phyloP scores from a whole-genome alignment of 768 basidiomycete genomes.

The Agaricus blazei region DNA sequence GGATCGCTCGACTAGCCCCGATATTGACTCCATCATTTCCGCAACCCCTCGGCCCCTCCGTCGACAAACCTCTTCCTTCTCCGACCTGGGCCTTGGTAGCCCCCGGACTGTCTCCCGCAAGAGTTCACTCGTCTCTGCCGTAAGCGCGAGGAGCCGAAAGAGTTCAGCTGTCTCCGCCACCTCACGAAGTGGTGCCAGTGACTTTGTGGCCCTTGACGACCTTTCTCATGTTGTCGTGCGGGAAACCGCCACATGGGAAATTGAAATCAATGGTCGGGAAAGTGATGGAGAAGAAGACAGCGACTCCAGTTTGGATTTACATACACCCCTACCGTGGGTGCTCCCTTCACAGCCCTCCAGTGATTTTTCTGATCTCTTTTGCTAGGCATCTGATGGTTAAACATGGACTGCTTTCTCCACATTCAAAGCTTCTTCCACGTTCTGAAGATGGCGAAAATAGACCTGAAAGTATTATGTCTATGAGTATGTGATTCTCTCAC shows the following conservation, averaged over 20 bases:
- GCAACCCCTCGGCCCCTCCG: conserved; percentile 16
- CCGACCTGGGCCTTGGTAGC: conserved; percentile 1
- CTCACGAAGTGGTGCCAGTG: neutral
- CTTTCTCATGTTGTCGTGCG: neutral
- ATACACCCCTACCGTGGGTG: conserved; percentile 65
- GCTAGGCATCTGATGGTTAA: conserved; percentile 59
- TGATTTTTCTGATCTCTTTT: neutral
- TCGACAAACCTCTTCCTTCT: conserved; percentile 1
- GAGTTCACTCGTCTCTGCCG: conserved; percentile 6
- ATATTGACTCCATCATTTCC: conserved; percentile 20
- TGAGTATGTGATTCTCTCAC: conserved; percentile 19
- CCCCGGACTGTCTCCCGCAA: neutral
- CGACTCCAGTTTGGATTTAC: conserved; percentile 63
- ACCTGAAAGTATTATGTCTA: conserved; percentile 30
- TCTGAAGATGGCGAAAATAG: conserved; percentile 18
- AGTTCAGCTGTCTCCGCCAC: neutral
- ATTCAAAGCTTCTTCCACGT: conserved; percentile 53
- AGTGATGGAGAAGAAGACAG: conserved; percentile 12
- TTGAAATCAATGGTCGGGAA: conserved; percentile 12
- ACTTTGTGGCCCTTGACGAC: neutral
- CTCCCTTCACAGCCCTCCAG: conserved; percentile 1
- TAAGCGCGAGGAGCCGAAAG: conserved; percentile 11
- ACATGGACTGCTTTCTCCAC: conserved; percentile 61
- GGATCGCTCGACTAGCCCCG: conserved; percentile 18
- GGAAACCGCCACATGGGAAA: conserved; percentile 2